Conservation (phyloP, 164 flowering plant species). For the Akebia trifoliata region DNA sequence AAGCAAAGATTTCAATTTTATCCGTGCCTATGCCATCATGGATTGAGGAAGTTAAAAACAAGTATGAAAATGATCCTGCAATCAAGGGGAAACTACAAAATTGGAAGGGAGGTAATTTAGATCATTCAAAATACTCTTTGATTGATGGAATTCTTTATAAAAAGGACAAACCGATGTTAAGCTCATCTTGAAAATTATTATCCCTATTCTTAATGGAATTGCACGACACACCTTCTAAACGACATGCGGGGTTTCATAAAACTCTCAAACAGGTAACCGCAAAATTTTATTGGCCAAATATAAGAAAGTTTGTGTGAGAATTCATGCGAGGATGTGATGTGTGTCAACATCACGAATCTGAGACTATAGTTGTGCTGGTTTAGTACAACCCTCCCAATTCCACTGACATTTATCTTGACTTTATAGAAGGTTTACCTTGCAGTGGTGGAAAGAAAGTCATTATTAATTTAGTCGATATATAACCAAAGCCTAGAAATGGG, state of each 20-base stretch:
- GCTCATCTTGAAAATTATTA: too few species aligned
- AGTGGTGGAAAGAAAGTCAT: slow-evolving; percentile 11
- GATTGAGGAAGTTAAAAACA: background rate
- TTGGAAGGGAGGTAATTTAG: too few species aligned
- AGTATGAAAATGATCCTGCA: too few species aligned
- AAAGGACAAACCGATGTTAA: too few species aligned
- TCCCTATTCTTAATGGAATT: too few species aligned
- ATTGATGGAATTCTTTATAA: too few species aligned
- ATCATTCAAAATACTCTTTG: too few species aligned
- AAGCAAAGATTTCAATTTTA: too few species aligned
- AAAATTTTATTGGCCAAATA: slow-evolving; percentile 5
- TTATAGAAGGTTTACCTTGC: slow-evolving; percentile 1
- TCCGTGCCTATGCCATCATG: too few species aligned
- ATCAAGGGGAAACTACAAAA: too few species aligned
- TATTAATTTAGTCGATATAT: slow-evolving; percentile 12
- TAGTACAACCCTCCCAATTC: slow-evolving; percentile 16
- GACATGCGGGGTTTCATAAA: background rate
- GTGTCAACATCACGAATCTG: slow-evolving; percentile 4
- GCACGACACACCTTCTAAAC: background rate
- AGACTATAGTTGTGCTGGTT: background rate
- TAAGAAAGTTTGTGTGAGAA: background rate
- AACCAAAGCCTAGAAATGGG: background rate
- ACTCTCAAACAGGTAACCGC: background rate
- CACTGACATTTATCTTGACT: too few species aligned
- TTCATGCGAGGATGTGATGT: background rate